These are phyloP conservation scores for Leonotis leonurus DNA, from an alignment of 257 asterid genomes.

Conservation along the genomic window DNA sequence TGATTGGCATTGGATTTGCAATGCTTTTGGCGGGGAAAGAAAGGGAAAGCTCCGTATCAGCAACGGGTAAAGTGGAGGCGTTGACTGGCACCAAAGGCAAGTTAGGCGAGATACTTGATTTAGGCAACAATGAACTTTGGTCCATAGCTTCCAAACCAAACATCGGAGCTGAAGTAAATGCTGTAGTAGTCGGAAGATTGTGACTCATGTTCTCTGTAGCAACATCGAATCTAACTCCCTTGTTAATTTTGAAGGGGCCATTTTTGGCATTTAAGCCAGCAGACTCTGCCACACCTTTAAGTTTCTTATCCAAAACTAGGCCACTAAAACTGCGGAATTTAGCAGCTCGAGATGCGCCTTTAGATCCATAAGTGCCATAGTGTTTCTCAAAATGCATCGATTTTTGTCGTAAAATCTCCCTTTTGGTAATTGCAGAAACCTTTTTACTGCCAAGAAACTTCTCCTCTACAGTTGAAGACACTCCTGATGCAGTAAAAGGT, in stretches of 20 bases:
- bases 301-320: slow-evolving; percentile 69
- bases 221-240: slow-evolving; percentile 31
- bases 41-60: slow-evolving; percentile 89
- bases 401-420: slow-evolving; percentile 72
- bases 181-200: slow-evolving; percentile 32
- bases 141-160: slow-evolving; percentile 37
- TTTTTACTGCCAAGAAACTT: slow-evolving; percentile 58
- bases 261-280: slow-evolving; percentile 45
- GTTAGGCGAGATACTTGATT: slow-evolving; percentile 33
- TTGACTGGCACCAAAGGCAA: too few species aligned
- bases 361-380: slow-evolving; percentile 54
- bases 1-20: slow-evolving; percentile 46
- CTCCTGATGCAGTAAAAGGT: slow-evolving; percentile 45
- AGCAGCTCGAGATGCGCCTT: slow-evolving; percentile 45
- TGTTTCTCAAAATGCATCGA: slow-evolving; percentile 72
- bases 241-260: slow-evolving; percentile 34
- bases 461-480: slow-evolving; percentile 45
- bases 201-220: slow-evolving; percentile 34
- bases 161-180: slow-evolving; percentile 41
- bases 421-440: slow-evolving; percentile 62
- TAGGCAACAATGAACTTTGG: slow-evolving; percentile 28
- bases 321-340: slow-evolving; percentile 56
- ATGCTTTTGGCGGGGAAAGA: slow-evolving; percentile 56
- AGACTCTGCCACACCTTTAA: slow-evolving; percentile 59
- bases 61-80: slow-evolving; percentile 49